Conservation (phyloP, 2,329 filamentous ascomycete species). For the Phaeosphaeria sp. region DNA sequence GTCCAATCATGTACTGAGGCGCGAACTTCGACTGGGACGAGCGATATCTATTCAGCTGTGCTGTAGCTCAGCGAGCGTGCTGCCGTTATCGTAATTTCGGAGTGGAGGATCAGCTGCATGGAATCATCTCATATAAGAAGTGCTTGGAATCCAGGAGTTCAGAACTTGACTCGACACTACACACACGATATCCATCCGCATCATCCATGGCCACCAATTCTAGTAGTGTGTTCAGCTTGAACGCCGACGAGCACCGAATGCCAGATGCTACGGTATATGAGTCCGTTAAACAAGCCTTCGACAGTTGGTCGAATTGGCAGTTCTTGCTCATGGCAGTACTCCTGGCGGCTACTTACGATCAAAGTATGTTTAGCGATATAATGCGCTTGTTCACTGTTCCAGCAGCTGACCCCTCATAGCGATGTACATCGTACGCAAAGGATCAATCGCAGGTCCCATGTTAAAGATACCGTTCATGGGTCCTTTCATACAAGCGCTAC, state of each 20-base stretch:
- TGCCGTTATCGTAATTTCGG: background rate
- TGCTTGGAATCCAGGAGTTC: background rate
- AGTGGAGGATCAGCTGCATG: background rate
- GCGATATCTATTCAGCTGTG: background rate
- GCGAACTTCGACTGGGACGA: no score
- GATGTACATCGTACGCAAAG: slow-evolving; percentile 53
- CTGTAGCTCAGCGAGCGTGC: background rate
- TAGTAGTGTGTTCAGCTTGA: background rate
- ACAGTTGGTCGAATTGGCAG: slow-evolving; percentile 57
- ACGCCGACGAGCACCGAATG: background rate
- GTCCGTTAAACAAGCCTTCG: background rate
- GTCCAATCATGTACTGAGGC: no score
- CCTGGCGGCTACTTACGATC: slow-evolving; percentile 81
- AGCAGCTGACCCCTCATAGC: background rate
- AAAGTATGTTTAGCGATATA: slow-evolving; percentile 65
- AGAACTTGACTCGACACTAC: background rate
- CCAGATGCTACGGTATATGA: background rate
- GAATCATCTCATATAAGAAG: no score
- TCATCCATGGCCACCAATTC: background rate
- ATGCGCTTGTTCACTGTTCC: background rate
- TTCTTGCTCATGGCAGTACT: slow-evolving; percentile 74
- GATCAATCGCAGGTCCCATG: slow-evolving; percentile 51
- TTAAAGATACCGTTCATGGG: slow-evolving; percentile 66
- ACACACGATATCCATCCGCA: background rate
- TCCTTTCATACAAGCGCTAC: slow-evolving; percentile 87